Base-by-base conservation (phyloP, 768 basidiomycete species). In the Hericium erinaceus region DNA sequence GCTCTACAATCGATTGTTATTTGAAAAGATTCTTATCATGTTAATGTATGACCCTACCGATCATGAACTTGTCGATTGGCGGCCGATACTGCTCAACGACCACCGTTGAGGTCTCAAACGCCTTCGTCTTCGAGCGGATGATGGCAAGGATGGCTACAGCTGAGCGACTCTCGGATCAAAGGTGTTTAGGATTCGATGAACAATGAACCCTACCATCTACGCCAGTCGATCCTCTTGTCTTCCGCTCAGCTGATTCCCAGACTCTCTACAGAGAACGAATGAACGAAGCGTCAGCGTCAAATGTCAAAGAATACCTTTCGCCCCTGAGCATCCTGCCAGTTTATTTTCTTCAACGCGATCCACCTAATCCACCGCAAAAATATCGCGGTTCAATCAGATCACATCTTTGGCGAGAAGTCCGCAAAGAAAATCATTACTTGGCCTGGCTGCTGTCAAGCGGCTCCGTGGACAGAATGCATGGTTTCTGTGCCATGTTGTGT, bases 61-160 rank as follows among this genome's bases (percentile, higher is more conserved):
- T 78, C 58, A 89, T 78, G 61, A 80, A 77, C 60, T 83, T 85
- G 64, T 81, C 87, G 49, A 93, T 77, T 0, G 95, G 92, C 0
- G 95, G 93, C 24, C 95, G 83, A 69, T 87, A 98, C 68, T 97
- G 95, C 66, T 95, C 92, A 64, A 97, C 83, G 62, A 98, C 75
- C 55, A 95, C 79, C 4, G 89, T 93, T 1, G 89, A 90, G 5
- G 79, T 69, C 4, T 83, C 84, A 64, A 92, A 92, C 2, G 81
- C 78, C 59, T 80, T 76, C 8, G 80, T 82, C 69, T 83, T 83
- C 48, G 93, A 93, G 39, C 81, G 80, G 48, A 98, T 75, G 26
- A 97, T 72, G 13, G 92, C 84, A 4, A 97, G 73, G 46, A 97
- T 83, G 5, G 92, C 87, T 11, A 98, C 94, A 54, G 85, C 95